Evolutionary conservation across 768 basidiomycete genomes (phyloP), one percentile per base, ranked within the genome.

Genomic region (Boletus sensibilis): DNA sequence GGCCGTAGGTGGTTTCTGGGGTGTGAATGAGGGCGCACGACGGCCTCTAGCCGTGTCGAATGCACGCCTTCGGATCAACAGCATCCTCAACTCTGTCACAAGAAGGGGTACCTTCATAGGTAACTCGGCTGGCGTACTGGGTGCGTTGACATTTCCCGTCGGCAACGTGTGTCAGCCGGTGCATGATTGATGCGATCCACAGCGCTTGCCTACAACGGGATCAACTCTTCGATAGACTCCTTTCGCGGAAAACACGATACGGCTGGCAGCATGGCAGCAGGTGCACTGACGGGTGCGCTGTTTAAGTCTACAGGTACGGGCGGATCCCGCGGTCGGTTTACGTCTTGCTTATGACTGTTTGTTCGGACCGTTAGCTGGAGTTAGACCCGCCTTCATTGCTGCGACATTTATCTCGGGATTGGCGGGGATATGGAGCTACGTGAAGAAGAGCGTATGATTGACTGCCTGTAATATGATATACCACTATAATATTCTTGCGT

Each of bases 21-120:
- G 97, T 60, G 76, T 98, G 68, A 89, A 92, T 68, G 96, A 98
- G 81, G 97, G 97, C 67, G 83, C 92, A 70, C 79, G 81, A 71
- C 82, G 92, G 75, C 92, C 88, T 61, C 81, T 94, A 74, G 92
- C 90, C 70, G 87, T 92, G 59, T 87, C 88, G 56, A 94, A 91
- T 74, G 72, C 85, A 56, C 82, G 93, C 67, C 77, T 99, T 72
- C 87, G 97, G 79, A 88, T 98, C 78, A 99, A 98, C 76, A 95
- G 93, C 72, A 77, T 99, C 58, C 82, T 99, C 64, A 99, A 98
- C 81, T 91, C 93, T 70, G 86, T 96, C 72, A 98, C 97, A 58
- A 80, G 96, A 76, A 84, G 97, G 76, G 97, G 97, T 33, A 96
- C 93, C 44, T 97, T 96, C 76, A 88, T 97, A 75, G 97, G 94